These are phyloP conservation scores for Globisporangium yorkense DNA, from an alignment of 352 stramenopile species.

Conservation along the genomic window DNA sequence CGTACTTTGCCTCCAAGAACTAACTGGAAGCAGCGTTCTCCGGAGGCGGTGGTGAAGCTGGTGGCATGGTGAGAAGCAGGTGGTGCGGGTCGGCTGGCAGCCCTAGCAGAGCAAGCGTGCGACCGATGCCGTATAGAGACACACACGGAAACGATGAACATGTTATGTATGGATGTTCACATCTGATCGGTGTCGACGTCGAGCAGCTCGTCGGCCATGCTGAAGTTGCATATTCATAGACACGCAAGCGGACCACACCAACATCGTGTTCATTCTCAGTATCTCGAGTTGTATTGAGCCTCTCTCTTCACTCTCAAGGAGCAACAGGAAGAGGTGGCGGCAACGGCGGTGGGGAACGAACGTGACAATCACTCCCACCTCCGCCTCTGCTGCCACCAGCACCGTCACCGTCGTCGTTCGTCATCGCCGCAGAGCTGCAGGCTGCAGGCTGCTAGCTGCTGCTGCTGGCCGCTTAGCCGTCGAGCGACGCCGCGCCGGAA, in stretches of 20 bases:
- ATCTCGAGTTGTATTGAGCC: slow-evolving; percentile 2
- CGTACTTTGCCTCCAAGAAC: slow-evolving; percentile 51
- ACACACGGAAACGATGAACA: background rate
- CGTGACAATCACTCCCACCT: too few relatives aligned
- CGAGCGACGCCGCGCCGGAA: slow-evolving; percentile 94
- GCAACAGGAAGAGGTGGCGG: too few relatives aligned
- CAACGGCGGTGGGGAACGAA: too few relatives aligned
- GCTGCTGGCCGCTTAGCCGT: slow-evolving; percentile 39
- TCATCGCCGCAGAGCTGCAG: too few relatives aligned
- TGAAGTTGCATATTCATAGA: too few relatives aligned
- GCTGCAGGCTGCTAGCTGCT: too few relatives aligned
- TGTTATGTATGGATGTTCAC: too few relatives aligned
- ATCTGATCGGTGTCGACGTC: too few relatives aligned
- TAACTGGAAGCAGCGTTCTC: background rate
- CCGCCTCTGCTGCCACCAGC: background rate
- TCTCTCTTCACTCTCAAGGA: background rate
- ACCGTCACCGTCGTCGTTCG: background rate
- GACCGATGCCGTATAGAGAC: background rate
- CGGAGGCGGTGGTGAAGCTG: background rate
- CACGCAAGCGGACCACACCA: background rate
- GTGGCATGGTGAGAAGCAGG: too few relatives aligned
- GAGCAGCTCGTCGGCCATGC: too few relatives aligned
- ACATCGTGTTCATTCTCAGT: background rate
- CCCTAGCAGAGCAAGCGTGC: too few relatives aligned
- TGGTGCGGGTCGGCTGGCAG: too few relatives aligned